Evolutionary conservation across 768 basidiomycete genomes (phyloP).

Genomic region (Suillus subluteus): DNA sequence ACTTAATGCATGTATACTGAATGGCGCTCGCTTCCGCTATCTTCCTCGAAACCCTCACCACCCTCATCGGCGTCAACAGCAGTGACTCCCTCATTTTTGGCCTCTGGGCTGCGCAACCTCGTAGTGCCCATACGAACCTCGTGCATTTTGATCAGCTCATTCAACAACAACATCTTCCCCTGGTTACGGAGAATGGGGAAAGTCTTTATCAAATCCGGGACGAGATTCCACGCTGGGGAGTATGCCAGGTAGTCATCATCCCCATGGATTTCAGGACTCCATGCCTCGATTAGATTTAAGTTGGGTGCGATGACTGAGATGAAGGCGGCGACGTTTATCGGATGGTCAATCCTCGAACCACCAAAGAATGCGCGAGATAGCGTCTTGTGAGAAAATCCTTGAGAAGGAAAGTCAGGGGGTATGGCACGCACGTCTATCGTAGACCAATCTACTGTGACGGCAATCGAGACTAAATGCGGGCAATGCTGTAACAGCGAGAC

Average conservation of each 20-base stretch:
- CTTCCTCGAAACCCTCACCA: not conserved
- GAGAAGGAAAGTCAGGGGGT: not conserved
- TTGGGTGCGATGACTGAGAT: constrained; percentile 35
- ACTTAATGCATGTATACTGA: no score
- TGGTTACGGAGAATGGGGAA: constrained; percentile 19
- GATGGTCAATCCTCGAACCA: not conserved
- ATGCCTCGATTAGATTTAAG: constrained; percentile 24
- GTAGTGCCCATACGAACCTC: no score
- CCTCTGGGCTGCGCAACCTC: not conserved
- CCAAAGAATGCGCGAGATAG: not conserved
- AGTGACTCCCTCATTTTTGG: not conserved
- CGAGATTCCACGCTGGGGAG: constrained; percentile 23
- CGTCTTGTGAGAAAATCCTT: constrained; percentile 2
- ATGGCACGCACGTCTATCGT: not conserved
- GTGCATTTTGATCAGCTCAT: no score
- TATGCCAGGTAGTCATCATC: not conserved
- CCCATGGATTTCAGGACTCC: constrained; percentile 13
- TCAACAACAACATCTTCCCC: not conserved
- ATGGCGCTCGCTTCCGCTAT: not conserved
- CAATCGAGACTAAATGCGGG: not conserved
- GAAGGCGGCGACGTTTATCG: constrained; percentile 20
- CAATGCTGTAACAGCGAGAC: constrained; percentile 9
- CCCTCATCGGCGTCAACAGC: not conserved
- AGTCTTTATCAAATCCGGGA: constrained; percentile 24
- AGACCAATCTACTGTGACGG: not conserved